phyloP scores from a whole-genome alignment of 2,329 filamentous ascomycete species.

The Elsinoe fawcettii region DNA sequence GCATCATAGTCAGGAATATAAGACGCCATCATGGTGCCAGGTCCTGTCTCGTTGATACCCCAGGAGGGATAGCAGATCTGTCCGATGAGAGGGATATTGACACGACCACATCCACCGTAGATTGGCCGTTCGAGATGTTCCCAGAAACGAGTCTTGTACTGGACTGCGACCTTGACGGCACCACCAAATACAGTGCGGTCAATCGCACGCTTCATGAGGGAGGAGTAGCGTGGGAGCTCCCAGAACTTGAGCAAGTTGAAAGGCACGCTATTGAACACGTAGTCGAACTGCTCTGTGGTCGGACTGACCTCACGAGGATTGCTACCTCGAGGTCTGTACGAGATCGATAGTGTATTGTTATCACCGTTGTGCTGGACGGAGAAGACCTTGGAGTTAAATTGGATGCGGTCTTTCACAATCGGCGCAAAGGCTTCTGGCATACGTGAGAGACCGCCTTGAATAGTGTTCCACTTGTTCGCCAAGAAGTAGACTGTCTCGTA shows the following conservation, averaged over 20 bases:
- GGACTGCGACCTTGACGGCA: slow-evolving; percentile 54
- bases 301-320: slow-evolving; percentile 37
- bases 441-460: slow-evolving; percentile 53
- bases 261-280: slow-evolving; percentile 56
- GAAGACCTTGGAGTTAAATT: slow-evolving; percentile 39
- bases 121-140: slow-evolving; percentile 49
- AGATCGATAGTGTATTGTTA: neutral
- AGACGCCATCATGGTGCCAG: slow-evolving; percentile 54
- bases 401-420: slow-evolving; percentile 50
- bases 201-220: slow-evolving; percentile 43
- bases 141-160: slow-evolving; percentile 59
- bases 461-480: slow-evolving; percentile 54
- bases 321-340: neutral
- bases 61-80: slow-evolving; percentile 61
- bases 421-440: slow-evolving; percentile 57
- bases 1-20: slow-evolving; percentile 46
- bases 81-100: slow-evolving; percentile 54
- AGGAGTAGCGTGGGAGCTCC: slow-evolving; percentile 49
- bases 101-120: slow-evolving; percentile 54
- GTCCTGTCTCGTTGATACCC: slow-evolving; percentile 55
- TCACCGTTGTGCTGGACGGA: slow-evolving; percentile 3
- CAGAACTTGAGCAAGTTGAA: slow-evolving; percentile 58
- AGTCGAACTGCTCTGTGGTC: slow-evolving; percentile 52
- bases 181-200: slow-evolving; percentile 43
- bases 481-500: slow-evolving; percentile 55